These are phyloP conservation scores for Aspergillus sp. DNA, from an alignment of 2,329 filamentous ascomycete species.

Conservation along the genomic window DNA sequence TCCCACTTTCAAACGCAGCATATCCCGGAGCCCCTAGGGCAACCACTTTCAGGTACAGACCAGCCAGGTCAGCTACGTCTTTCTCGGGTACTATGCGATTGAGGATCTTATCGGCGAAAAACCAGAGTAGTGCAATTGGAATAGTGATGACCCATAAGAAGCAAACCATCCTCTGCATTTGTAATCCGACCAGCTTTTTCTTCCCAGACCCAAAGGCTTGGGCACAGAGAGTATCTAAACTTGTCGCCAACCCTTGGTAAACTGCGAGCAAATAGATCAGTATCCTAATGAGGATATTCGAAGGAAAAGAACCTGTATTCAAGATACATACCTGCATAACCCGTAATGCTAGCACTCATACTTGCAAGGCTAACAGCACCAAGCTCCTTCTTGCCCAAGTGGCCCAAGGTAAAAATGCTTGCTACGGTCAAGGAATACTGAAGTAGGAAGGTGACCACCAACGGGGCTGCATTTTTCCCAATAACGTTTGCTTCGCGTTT, in stretches of 20 bases:
- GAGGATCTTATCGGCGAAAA: constrained; percentile 66
- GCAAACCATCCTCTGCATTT: constrained; percentile 77
- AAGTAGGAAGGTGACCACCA: constrained; percentile 72
- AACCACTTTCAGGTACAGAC: constrained; percentile 70
- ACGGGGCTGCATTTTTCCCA: constrained; percentile 65
- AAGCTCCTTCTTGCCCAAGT: constrained; percentile 69
- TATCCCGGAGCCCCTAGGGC: constrained; percentile 72
- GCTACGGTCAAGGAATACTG: constrained; percentile 84
- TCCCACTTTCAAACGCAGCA: constrained; percentile 73
- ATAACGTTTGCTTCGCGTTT: constrained; percentile 84
- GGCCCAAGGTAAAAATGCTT: constrained; percentile 75
- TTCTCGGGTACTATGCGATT: constrained; percentile 66
- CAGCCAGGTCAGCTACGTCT: constrained; percentile 69
- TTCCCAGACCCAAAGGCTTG: constrained; percentile 92
- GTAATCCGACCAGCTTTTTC: constrained; percentile 82
- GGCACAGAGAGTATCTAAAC: constrained; percentile 86
- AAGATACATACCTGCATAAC: constrained; percentile 50
- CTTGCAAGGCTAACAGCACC: constrained; percentile 68
- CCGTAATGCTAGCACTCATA: constrained; percentile 79
- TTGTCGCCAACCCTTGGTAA: constrained; percentile 83
- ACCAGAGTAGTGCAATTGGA: constrained; percentile 72
- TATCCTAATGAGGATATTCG: neutral
- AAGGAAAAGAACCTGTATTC: neutral
- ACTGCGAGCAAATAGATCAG: constrained; percentile 43
- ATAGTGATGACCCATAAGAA: constrained; percentile 72